These are phyloP conservation scores for Drosera capensis DNA, from an alignment of 148 eudicot species.

Conservation along the genomic window DNA sequence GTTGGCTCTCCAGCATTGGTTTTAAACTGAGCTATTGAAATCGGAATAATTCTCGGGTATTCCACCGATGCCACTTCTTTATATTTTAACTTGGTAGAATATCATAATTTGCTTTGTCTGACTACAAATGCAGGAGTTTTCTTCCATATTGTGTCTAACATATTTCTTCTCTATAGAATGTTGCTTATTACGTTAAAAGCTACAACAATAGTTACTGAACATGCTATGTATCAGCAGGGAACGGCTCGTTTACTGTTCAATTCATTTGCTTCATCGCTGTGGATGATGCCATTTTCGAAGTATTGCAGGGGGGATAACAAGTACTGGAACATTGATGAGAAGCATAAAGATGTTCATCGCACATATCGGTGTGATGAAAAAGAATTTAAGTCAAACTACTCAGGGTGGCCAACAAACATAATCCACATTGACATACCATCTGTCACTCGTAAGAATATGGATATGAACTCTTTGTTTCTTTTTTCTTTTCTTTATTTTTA, in stretches of 20 bases:
- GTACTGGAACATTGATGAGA: constrained; percentile 53
- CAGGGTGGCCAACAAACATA: constrained; percentile 91
- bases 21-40: too few relatives aligned
- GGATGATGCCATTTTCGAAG: constrained; percentile 93
- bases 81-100: too few relatives aligned
- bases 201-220: constrained; percentile 11
- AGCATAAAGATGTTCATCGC: constrained; percentile 30
- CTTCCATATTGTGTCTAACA: too few relatives aligned
- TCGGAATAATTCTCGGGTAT: too few relatives aligned
- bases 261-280: constrained; percentile 84
- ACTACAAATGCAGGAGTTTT: too few relatives aligned
- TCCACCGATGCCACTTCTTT: too few relatives aligned
- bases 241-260: constrained; percentile 94
- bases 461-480: too few relatives aligned
- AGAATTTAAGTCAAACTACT: constrained; percentile 51
- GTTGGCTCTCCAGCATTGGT: too few relatives aligned
- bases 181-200: too few relatives aligned
- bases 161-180: too few relatives aligned
- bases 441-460: constrained; percentile 37
- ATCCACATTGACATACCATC: constrained; percentile 86
- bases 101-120: too few relatives aligned
- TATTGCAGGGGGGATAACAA: constrained; percentile 57
- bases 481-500: too few relatives aligned
- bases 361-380: constrained; percentile 57
- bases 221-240: constrained; percentile 50